Percentiles rank a stretch among this genome's conserved stretches.
Conservation (phyloP, 169 alveolate species). For the Cryptosporidium muris region DNA sequence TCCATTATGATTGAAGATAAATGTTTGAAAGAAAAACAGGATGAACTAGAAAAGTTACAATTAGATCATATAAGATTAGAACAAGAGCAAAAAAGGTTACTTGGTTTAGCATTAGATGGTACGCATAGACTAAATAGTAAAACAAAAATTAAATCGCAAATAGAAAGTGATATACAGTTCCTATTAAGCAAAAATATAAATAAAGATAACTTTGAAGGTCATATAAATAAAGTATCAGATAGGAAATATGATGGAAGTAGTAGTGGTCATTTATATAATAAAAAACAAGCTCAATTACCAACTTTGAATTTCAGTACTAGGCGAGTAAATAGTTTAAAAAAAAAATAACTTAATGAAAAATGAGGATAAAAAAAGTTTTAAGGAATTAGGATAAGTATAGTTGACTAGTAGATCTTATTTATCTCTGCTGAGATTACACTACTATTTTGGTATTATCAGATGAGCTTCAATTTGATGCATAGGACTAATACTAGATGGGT, state of each 20-base stretch:
- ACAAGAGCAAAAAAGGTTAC: background rate
- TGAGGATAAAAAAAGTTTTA: background rate
- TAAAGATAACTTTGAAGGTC: background rate
- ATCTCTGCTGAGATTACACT: too few species aligned
- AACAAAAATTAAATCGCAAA: background rate
- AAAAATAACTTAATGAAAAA: background rate
- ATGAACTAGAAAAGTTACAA: conserved; percentile 1
- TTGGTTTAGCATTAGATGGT: background rate
- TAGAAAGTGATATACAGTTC: background rate
- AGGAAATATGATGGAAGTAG: background rate
- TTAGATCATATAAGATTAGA: background rate
- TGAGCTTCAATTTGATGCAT: conserved; percentile 50
- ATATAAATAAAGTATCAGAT: background rate
- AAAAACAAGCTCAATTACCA: background rate
- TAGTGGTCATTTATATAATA: background rate
- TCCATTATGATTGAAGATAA: conserved; percentile 40
- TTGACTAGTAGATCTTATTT: too few species aligned
- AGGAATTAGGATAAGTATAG: background rate
- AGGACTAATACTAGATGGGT: background rate
- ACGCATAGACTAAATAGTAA: background rate
- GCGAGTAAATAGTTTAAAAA: background rate
- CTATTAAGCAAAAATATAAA: background rate
- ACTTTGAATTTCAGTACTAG: background rate
- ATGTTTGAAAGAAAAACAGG: conserved; percentile 8
- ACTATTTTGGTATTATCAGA: background rate